Evolutionary conservation across 306 rosid species (phyloP), one percentile per base, ranked within the genome.

Genomic region (Ammopiptanthus mongolicus): DNA sequence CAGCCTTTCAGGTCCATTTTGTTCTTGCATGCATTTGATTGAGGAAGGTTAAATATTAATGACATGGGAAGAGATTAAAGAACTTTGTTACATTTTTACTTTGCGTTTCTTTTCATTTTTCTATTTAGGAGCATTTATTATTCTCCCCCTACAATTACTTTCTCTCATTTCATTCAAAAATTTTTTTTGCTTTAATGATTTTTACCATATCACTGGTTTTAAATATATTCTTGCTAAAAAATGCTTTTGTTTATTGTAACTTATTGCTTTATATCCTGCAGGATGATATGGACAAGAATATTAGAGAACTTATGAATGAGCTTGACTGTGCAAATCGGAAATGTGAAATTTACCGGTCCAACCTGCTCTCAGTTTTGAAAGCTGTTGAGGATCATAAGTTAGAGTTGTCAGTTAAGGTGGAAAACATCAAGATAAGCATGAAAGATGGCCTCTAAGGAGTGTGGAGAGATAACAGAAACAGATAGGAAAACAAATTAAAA

Each of bases 341-440:
- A 84, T 90, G 99, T 76, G 98, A 90, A 73, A 83, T 90, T 84
- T 96, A 96, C 78, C 93, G 99, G 76, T 90, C 98, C 78, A 96
- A 96, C 81, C 85, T 96, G 82, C 91, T 92, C 71, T 92, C 98
- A 1, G 90, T 90, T 87, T 85, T 96, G 85, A 96, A 96, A 89
- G 97, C 96, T 80, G 90, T 96, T 58, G 99, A 96, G 81, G 99
- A 92, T 84, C 98, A 92, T 81, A 96, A 96, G 84, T 85, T 87
- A 71, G 96, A 92, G 77, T 77, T 96, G 84, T 90, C 98, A 55
- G 85, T 96, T 78, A 92, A 92, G 83, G 98, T 92, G 87, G 93
- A 96, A 82, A 96, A 88, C 84, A 88, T 92, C 80, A 96, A 96
- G 90, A 90, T 96, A 75, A 84, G 96, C 88, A 78, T 96, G 93